Evolutionary conservation across 306 rosid genomes (phyloP), one percentile per base, ranked within the genome.

Genomic region (Lathyrus sativus): DNA sequence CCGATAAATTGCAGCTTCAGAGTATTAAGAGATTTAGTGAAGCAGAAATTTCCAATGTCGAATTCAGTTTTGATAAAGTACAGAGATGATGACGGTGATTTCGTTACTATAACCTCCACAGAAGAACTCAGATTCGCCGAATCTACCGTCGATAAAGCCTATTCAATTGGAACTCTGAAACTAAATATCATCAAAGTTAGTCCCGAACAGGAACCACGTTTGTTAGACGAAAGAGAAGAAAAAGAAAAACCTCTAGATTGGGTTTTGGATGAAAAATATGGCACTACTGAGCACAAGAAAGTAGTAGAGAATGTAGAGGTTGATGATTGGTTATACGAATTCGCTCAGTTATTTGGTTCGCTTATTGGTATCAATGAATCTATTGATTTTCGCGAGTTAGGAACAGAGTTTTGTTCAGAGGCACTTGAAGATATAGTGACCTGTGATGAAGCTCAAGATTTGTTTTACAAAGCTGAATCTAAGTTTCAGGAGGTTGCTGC

Each of bases 401-500:
- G 99, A 31, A 88, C 90, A 90, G 97, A 95, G 81, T 86, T 95
- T 56, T 95, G 99, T 74, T 90, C 97, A 0, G 99, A 95, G 75
- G 99, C 95, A 44, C 97, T 95, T 35, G 99, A 90, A 82, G 99
- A 90, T 79, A 85, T 88, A 0, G 89, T 95, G 17, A 95, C 95
- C 18, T 81, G 97, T 77, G 97, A 95, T 70, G 99, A 88, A 70
- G 96, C 99, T 60, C 97, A 90, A 66, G 81, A 74, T 71, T 87
- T 90, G 54, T 91, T 95, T 70, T 85, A 88, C 80, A 95, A 87
- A 81, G 99, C 96, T 41, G 89, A 95, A 24, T 82, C 85, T 12
- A 95, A 95, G 88, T 95, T 95, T 79, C 97, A 95, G 82, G 97
- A 90, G 88, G 96, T 95, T 49, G 97, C 91, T 33, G 99, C 96